phyloP scores from a whole-genome alignment of 1,139 yeast species.

The Starmera stellimalicola region DNA sequence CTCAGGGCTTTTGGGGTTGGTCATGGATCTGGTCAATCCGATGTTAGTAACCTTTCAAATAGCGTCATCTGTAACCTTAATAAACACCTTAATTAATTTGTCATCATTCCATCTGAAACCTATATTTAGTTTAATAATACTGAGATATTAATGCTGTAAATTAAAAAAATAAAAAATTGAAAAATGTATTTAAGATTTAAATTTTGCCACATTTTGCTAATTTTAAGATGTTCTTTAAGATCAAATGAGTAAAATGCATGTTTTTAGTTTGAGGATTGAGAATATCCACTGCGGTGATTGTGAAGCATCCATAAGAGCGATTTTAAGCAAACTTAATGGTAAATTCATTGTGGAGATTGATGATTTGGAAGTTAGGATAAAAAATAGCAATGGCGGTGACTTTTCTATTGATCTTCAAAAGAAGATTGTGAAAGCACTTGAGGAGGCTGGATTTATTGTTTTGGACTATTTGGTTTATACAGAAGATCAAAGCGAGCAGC shows the following conservation, averaged over 20 bases:
- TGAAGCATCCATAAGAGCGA: slow-evolving; percentile 27
- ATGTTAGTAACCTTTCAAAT: too few species aligned
- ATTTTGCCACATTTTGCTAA: neutral
- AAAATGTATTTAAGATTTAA: neutral
- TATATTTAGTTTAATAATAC: neutral
- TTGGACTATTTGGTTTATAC: slow-evolving; percentile 8
- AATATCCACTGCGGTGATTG: slow-evolving; percentile 49
- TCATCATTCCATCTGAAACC: neutral
- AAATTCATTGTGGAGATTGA: slow-evolving; percentile 12
- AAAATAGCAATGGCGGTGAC: slow-evolving; percentile 3
- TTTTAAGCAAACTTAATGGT: slow-evolving; percentile 10
- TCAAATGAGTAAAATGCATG: slow-evolving; percentile 5
- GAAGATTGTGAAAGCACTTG: slow-evolving; percentile 8
- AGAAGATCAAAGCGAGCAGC: slow-evolving; percentile 5
- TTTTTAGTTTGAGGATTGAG: slow-evolving; percentile 4
- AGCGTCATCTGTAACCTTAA: neutral
- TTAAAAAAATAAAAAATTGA: neutral
- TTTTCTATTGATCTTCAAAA: slow-evolving; percentile 5
- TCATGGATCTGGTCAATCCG: neutral
- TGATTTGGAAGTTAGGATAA: slow-evolving; percentile 6
- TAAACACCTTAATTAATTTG: neutral
- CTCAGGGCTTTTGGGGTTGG: neutral
- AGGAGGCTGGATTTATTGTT: slow-evolving; percentile 11
- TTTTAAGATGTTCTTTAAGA: neutral
- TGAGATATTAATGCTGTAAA: neutral